Base-by-base conservation (phyloP, 306 rosid species). In the Castanospermum australe region DNA sequence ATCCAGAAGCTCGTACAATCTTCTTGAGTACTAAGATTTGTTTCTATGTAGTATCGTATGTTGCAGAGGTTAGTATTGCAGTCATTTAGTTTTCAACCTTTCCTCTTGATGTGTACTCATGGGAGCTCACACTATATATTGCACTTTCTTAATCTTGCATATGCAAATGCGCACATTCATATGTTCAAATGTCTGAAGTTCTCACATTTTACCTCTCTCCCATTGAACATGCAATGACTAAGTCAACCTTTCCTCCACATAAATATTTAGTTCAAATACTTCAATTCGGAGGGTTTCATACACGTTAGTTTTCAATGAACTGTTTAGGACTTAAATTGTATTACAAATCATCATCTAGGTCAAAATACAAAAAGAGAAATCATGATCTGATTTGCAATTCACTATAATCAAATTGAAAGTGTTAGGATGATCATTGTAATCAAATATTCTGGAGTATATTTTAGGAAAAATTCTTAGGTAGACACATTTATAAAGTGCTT, bases 1-100 rank as follows among this genome's bases (percentile, higher is more conserved):
- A 84, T 94, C 73, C 85, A 79, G 81, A 88, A 81, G 28, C 88
- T 89, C 17, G 76, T 94, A 78, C 87, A 82, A 67, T 79, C 96
- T 79, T 84, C 95, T 71, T 90, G 80, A 90, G 77, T 64, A 39
- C 78, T 21, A 79, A 71, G 86, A 80, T 84, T 20, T 74, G 78
- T 56, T 44, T 30, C 59, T 25, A 50, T 41, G 14, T 44, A 48
- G 32, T 18, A 51, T 47, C 15, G 4, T 30, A 42, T 67, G 51
- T 25, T 73, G 13, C 33, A 18, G 55, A 61, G 89, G 85, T 84
- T 55, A 77, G 77, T 80, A 68, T 77, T 69, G 15, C 56, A 55
- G 61, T 77, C 35, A 73, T 52, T 72, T 68, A 22, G 50, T 48
- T 60, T 84, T 72, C 64, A 41, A 7, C 32, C 8, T 8, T 79